Evolutionary conservation across 2,329 filamentous ascomycete species (phyloP).

Genomic region (Zymoseptoria pseudotritici): DNA sequence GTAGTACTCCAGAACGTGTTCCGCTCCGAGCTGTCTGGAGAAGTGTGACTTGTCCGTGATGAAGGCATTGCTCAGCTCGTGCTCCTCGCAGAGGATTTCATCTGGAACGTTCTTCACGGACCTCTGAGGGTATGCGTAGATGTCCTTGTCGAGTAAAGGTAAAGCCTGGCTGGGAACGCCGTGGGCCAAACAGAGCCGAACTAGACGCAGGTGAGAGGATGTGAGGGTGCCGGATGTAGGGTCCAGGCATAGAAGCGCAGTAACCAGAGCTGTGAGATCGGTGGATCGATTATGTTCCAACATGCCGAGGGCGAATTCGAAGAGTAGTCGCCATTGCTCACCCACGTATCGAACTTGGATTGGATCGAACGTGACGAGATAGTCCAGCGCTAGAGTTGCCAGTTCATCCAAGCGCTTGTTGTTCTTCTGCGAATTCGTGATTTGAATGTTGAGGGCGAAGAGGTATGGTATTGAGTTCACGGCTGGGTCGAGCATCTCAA

Average conservation of each 20-base stretch:
- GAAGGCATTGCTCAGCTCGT: conserved; percentile 45
- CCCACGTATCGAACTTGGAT: conserved; percentile 50
- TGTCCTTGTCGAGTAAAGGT: conserved; percentile 56
- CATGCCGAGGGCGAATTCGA: conserved; percentile 29
- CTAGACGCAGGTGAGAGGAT: conserved; percentile 52
- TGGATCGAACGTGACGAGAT: conserved; percentile 45
- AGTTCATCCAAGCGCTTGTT: conserved; percentile 34
- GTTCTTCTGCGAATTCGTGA: conserved; percentile 15
- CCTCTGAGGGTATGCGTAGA: conserved; percentile 55
- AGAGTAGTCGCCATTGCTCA: conserved; percentile 39
- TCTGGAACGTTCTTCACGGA: conserved; percentile 30
- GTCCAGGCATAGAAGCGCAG: conserved; percentile 59
- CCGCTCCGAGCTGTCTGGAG: conserved; percentile 44
- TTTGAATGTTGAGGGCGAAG: conserved; percentile 42
- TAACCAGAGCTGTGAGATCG: conserved; percentile 33
- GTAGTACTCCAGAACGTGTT: conserved; percentile 51
- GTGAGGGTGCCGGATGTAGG: conserved; percentile 61
- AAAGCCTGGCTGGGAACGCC: conserved; percentile 49
- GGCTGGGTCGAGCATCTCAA: conserved; percentile 47
- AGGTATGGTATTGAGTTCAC: conserved; percentile 54
- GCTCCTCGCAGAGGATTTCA: conserved; percentile 35
- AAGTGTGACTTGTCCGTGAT: conserved; percentile 55
- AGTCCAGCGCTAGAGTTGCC: conserved; percentile 42
- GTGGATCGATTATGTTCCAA: conserved; percentile 7
- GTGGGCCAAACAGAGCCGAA: conserved; percentile 50